These are phyloP conservation scores for Lepraria neglecta DNA, from an alignment of 495 filamentous ascomycete species.

Conservation along the genomic window DNA sequence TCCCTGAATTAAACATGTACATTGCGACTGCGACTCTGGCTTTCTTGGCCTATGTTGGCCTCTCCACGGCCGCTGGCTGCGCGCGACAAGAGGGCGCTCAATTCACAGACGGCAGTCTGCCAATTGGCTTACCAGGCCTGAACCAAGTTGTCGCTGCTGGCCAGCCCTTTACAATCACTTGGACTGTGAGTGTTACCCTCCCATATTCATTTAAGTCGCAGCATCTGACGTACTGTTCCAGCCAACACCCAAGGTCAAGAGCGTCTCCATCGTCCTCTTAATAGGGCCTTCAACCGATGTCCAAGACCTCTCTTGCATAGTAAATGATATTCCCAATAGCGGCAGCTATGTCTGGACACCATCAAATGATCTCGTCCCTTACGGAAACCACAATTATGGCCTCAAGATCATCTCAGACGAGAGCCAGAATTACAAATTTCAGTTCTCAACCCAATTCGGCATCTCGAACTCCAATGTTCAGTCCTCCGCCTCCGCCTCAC, in stretches of 20 bases:
- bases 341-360: slow-evolving; percentile 56
- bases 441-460: slow-evolving; percentile 66
- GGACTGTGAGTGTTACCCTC: neutral
- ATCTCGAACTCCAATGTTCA: slow-evolving; percentile 46
- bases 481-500: slow-evolving; percentile 40
- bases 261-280: slow-evolving; percentile 57
- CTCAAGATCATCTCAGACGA: slow-evolving; percentile 58
- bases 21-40: neutral
- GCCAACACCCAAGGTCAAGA: slow-evolving; percentile 12
- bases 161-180: slow-evolving; percentile 3
- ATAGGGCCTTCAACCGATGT: slow-evolving; percentile 55
- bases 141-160: slow-evolving; percentile 8
- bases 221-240: neutral
- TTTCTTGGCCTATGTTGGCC: neutral
- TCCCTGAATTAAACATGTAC: neutral
- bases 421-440: slow-evolving; percentile 49
- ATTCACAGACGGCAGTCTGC: neutral
- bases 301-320: slow-evolving; percentile 48
- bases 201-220: neutral
- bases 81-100: neutral
- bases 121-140: neutral
- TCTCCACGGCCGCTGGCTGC: slow-evolving; percentile 9
- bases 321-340: slow-evolving; percentile 50
- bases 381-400: slow-evolving; percentile 52
- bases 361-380: slow-evolving; percentile 40